Base-by-base conservation (phyloP, 2,329 filamentous ascomycete species). In the Cytospora paraplurivora region DNA sequence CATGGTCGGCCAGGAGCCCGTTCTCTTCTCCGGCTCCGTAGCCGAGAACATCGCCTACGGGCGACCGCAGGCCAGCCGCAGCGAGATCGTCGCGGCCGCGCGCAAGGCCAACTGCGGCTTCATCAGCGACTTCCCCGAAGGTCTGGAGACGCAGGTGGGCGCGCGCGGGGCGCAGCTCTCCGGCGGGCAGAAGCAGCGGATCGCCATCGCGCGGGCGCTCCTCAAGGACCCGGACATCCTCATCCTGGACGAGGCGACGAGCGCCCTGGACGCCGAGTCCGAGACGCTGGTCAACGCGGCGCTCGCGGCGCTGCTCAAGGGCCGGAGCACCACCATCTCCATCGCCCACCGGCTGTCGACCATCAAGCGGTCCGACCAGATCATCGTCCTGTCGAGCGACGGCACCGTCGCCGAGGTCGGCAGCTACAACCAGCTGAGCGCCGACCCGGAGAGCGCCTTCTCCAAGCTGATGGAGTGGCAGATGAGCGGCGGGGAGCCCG, bases 391-490 rank as follows among this genome's bases (percentile, higher is more conserved):
- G 47, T 90, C 90, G 65, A 87, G 84, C 62, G 89, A 97, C 71
- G 96, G 95, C 67, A 89, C 85, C 64, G 94, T 99, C 4, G 95
- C 94, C 3, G 94, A 99, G 75, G 90, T 91, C 67, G 95, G 95
- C 62, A 90, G 89, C 63, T 99, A 96, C 74, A 78, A 83, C 32
- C 85, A 92, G 67, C 84, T 99, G 27, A 90, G 88, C 59, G 81
- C 84, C 6, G 86, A 92, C 65, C 84, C 85, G 17, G 80, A 89
- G 11, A 96, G 94, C 59, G 92, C 93, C 1, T 99, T 99, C 73
- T 94, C 88, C 70, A 95, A 90, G 77, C 81, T 99, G 59, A 99
- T 99, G 95, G 94, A 98, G 77, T 98, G 93, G 93, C 95, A 99
- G 78, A 91, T 98, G 86, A 95, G 85, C 70, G 94, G 93, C 13